phyloP scores from a whole-genome alignment of 331 rosid species.

The Quercus lobata region DNA sequence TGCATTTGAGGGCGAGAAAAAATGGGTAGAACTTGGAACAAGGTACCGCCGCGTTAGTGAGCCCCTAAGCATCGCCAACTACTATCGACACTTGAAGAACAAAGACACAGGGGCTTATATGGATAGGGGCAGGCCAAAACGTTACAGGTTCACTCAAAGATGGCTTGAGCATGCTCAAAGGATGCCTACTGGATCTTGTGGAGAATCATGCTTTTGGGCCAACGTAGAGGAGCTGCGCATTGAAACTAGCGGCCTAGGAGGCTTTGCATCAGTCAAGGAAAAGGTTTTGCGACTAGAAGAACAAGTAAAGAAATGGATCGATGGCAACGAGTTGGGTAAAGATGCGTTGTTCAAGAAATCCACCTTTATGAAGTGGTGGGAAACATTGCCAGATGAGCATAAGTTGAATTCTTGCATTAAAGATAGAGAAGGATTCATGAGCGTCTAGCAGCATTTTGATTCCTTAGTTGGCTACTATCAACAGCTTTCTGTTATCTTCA shows the following conservation, averaged over 20 bases:
- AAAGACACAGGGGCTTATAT: constrained; percentile 55
- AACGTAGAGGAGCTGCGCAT: constrained; percentile 55
- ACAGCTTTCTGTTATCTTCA: no score
- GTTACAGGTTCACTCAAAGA: constrained; percentile 50
- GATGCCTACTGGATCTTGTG: constrained; percentile 3
- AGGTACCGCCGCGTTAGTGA: constrained; percentile 48
- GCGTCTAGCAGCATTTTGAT: no score
- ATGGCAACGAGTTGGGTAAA: not conserved
- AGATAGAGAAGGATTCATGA: no score
- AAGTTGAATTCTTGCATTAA: not conserved
- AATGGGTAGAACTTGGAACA: constrained; percentile 55
- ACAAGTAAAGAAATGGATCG: constrained; percentile 31
- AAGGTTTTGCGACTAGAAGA: constrained; percentile 24
- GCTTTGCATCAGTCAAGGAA: constrained; percentile 3
- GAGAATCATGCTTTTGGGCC: constrained; percentile 69
- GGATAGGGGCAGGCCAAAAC: constrained; percentile 51
- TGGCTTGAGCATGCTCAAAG: constrained; percentile 49
- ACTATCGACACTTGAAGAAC: constrained; percentile 51
- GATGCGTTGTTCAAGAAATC: constrained; percentile 42
- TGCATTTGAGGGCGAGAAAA: constrained; percentile 42
- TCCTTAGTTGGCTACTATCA: no score
- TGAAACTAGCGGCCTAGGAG: not conserved
- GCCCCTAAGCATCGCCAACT: constrained; percentile 80
- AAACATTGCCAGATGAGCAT: constrained; percentile 14
- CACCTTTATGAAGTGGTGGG: constrained; percentile 51